Evolutionary conservation across 1,284 basidiomycete genomes (phyloP).

Genomic region (Microbotryum lychnidis-dioicae): DNA sequence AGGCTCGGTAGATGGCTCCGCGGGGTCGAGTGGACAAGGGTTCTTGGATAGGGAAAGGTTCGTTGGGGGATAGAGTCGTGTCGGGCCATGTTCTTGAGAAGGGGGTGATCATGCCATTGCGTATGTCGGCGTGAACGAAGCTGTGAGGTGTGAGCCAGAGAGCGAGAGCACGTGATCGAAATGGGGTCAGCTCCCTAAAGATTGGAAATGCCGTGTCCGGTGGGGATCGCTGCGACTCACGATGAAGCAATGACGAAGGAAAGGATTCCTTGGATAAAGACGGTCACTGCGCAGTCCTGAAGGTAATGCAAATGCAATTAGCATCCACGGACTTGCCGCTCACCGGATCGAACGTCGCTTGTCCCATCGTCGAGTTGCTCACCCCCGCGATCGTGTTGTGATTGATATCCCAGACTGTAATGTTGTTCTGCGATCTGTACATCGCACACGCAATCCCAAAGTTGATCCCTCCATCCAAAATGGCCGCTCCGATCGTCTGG

Average conservation of each 20-base stretch:
- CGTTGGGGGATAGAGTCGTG: slow-evolving; percentile 25
- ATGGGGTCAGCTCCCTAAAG: no score
- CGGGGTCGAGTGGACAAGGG: slow-evolving; percentile 9
- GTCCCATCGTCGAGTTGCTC: background rate
- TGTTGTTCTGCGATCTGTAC: slow-evolving; percentile 18
- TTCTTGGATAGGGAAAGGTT: slow-evolving; percentile 10
- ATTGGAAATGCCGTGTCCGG: no score
- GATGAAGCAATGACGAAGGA: slow-evolving; percentile 33
- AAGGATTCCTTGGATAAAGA: slow-evolving; percentile 35
- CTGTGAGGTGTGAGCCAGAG: background rate
- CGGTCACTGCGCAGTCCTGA: slow-evolving; percentile 33
- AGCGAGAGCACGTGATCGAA: no score
- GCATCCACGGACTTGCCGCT: background rate
- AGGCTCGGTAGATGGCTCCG: slow-evolving; percentile 25
- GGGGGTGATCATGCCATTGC: slow-evolving; percentile 27
- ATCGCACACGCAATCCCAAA: slow-evolving; percentile 35
- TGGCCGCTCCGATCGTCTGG: slow-evolving; percentile 22
- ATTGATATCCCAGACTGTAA: slow-evolving; percentile 24
- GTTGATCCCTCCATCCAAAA: slow-evolving; percentile 31
- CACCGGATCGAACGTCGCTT: background rate
- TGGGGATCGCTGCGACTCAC: no score
- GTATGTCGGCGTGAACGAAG: slow-evolving; percentile 35
- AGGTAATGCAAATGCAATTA: background rate
- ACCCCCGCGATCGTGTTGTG: slow-evolving; percentile 19
- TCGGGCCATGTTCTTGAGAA: slow-evolving; percentile 33